Base-by-base conservation (phyloP, 768 basidiomycete species). In the Gloeostereum incarnatum region DNA sequence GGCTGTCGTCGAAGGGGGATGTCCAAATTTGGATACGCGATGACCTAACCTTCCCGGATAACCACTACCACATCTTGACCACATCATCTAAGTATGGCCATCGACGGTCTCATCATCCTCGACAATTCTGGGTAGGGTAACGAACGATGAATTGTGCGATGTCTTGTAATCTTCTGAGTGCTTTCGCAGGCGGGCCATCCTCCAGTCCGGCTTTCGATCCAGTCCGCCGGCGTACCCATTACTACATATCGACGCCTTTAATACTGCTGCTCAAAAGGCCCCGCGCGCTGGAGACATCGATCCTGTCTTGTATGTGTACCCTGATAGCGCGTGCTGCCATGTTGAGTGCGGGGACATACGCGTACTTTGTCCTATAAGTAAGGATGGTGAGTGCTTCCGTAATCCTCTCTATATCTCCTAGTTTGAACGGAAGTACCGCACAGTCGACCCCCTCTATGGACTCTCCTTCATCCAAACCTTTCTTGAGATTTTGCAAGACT, bases 381-480 rank as follows among this genome's bases (percentile, higher is more conserved):
- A 79, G 18, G 86, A 93, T 55, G 73, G 92, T 92, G 53, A 54
- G 83, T 68, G n/a, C 33, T 22, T 14, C 22, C 30, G 11, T 16
- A 32, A 7, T 24, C 22, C 8, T 20, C 31, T 34, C 9, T 31
- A 23, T 20, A 31, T 25, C 30, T 40, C 38, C 32, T 40, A 45
- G 39, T 41, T 31, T 35, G 24, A 34, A 2, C 36, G 4, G 13
- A 34, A n/a, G 11, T 33, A 11, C 19, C 8, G 14, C 24, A 30
- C 48, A 94, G 92, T 80, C 52, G 92, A 96, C 53, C 92, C 93
- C 1, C 59, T 92, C 24, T 80, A 90, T 41, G 91, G 84, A 6
- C 92, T 97, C 53, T 72, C 90, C 1, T 96, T 94, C 54, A 56
- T 96, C 20, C 78, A 87, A 52, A 78, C 84, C 1, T 93, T 97